Evolutionary conservation across 2,329 filamentous ascomycete genomes (phyloP), one percentile per base, ranked within the genome.

Genomic region (Cadophora malorum): DNA sequence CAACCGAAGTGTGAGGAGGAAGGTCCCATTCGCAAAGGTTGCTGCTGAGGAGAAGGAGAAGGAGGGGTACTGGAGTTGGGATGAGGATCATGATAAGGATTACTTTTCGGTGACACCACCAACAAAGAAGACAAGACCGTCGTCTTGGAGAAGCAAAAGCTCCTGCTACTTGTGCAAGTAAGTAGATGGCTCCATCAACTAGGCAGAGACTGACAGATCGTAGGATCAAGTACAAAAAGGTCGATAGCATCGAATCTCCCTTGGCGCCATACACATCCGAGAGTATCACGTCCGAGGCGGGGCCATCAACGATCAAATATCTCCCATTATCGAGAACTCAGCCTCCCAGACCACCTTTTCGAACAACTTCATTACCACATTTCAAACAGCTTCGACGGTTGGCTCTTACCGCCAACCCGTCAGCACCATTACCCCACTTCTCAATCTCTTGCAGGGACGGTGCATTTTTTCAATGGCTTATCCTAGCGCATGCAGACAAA

Each of bases 281-380:
- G 9, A 19, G n/a, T 10, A 25, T 23, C 50, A 14, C n/a, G n/a
- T n/a, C n/a, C n/a, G n/a, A n/a, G n/a, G n/a, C n/a, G n/a, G 21
- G 64, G 45, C 31, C 21, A 47, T 38, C 41, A 38, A n/a, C 25
- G 8, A 10, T 62, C 7, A 49, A 16, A 14, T 65, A 61, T 28
- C 63, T 68, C n/a, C 66, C 66, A 1, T 65, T 65, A 28, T 53
- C 58, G 9, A 58, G 52, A 61, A 45, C 67, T 1, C 55, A 64
- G 16, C 65, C 65, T 33, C 70, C 70, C 31, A 69, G 33, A n/a
- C 68, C 69, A 14, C 70, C 70, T 49, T 58, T 49, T 12, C 49
- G 70, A 21, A 66, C 65, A 0, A 69, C 71, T 2, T 71, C 69
- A 3, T 49, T 72, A 5, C 67, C 69, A 35, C 55, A 59, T 33